Percentiles rank a stretch among this genome's conserved stretches.
Conservation (phyloP, 371 early-diverging fungal species). For the Mucor plumbeus region DNA sequence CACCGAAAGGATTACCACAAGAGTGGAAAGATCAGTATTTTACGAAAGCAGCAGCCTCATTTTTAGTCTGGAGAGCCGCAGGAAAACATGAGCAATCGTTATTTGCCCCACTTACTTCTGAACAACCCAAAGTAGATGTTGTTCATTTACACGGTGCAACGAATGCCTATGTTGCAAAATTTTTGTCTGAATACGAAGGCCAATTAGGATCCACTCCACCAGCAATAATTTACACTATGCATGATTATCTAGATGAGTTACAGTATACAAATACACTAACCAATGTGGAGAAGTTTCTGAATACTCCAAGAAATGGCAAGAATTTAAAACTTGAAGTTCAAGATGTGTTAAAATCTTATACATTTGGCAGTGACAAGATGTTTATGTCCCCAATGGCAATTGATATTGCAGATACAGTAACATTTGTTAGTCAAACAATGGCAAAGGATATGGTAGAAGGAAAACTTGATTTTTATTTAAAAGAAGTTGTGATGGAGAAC, state of each 20-base stretch:
- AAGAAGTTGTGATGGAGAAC: conserved; percentile 64
- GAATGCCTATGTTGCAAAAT: conserved; percentile 59
- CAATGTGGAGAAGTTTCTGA: conserved; percentile 60
- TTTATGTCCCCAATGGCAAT: conserved; percentile 66
- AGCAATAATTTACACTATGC: conserved; percentile 68
- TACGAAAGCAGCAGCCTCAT: conserved; percentile 60
- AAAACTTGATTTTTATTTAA: conserved; percentile 60
- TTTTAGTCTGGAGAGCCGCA: conserved; percentile 57
- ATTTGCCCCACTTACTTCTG: conserved; percentile 46
- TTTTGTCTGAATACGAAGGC: conserved; percentile 38
- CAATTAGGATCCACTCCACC: conserved; percentile 53
- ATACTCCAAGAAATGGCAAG: conserved; percentile 9
- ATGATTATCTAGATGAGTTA: conserved; percentile 67
- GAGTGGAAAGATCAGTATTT: conserved; percentile 75
- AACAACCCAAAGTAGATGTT: conserved; percentile 52
- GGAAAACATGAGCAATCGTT: conserved; percentile 57
- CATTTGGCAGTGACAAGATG: conserved; percentile 52
- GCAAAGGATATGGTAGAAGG: conserved; percentile 68
- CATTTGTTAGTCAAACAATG: conserved; percentile 66
- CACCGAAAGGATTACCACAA: conserved; percentile 55
- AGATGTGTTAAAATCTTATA: conserved; percentile 36
- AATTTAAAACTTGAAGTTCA: conserved; percentile 13
- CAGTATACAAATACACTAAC: conserved; percentile 58
- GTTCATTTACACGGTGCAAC: conserved; percentile 72
- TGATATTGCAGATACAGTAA: conserved; percentile 60